phyloP scores from a whole-genome alignment of 768 basidiomycete species.

The Rhizopogon salebrosus region DNA sequence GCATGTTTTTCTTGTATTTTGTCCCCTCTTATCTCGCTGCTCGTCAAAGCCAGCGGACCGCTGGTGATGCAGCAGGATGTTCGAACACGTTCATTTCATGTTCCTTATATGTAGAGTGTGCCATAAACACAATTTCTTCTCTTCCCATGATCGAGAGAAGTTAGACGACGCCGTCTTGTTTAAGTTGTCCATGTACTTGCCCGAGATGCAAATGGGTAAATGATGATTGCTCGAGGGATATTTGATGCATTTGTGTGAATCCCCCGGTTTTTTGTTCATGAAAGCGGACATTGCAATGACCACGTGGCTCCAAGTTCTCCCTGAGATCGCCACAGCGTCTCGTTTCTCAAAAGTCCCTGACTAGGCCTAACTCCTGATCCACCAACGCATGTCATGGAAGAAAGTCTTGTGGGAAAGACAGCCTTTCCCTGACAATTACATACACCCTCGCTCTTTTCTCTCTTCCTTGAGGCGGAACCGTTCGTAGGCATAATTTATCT shows the following conservation, averaged over 20 bases:
- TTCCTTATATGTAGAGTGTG: conserved; percentile 14
- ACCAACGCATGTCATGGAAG: conserved; percentile 45
- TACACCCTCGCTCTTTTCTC: conserved; percentile 69
- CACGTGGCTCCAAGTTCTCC: conserved; percentile 11
- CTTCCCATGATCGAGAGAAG: conserved; percentile 24
- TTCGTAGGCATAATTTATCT: conserved; percentile 32
- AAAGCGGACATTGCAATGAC: not conserved
- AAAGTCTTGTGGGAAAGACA: conserved; percentile 77
- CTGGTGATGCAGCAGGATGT: conserved; percentile 24
- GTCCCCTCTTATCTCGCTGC: conserved; percentile 23
- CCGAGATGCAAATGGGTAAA: conserved; percentile 6
- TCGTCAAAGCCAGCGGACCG: conserved; percentile 12
- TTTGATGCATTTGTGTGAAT: conserved; percentile 1
- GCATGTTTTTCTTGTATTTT: conserved; percentile 20
- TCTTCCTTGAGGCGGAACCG: conserved; percentile 75
- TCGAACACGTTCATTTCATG: conserved; percentile 29
- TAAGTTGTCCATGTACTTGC: conserved; percentile 4
- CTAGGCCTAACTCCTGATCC: too few relatives aligned
- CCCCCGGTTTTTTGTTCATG: conserved; percentile 1
- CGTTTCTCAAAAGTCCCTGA: too few relatives aligned
- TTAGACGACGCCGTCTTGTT: conserved; percentile 9
- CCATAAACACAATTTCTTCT: conserved; percentile 8
- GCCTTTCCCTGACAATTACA: conserved; percentile 79
- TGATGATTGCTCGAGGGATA: conserved; percentile 1
- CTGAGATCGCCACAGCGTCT: not conserved